Evolutionary conservation across 805 yeast species (phyloP).

Genomic region (Candida parachauliodes): DNA sequence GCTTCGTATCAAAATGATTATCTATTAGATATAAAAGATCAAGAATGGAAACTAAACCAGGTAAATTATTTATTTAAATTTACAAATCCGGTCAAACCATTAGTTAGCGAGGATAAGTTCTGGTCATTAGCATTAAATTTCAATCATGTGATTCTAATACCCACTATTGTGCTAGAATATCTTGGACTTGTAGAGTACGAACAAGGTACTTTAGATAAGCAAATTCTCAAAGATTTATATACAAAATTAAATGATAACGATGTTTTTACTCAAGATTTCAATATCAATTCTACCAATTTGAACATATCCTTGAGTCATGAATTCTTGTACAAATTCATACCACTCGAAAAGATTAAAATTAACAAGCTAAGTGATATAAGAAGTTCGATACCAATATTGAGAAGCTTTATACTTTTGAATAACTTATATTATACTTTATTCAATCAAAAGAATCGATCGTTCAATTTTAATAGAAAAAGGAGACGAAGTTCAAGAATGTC

Average conservation of each 20-base stretch:
- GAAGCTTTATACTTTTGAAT: conserved; percentile 29
- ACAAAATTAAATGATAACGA: conserved; percentile 8
- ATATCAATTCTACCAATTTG: conserved; percentile 1
- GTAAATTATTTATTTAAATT: conserved; percentile 14
- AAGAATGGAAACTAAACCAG: conserved; percentile 17
- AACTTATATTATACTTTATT: conserved; percentile 14
- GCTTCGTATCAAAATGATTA: conserved; percentile 10
- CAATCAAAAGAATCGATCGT: conserved; percentile 4
- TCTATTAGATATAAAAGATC: conserved; percentile 18
- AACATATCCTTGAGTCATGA: conserved; percentile 10
- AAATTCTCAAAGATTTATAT: conserved; percentile 1
- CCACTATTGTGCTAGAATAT: conserved; percentile 27
- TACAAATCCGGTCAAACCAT: conserved; percentile 3
- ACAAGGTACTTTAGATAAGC: background rate
- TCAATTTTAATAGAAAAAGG: conserved; percentile 2
- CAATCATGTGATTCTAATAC: conserved; percentile 23
- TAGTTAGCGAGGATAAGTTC: background rate
- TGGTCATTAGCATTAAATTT: conserved; percentile 28
- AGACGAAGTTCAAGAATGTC: conserved; percentile 11
- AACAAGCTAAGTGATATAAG: conserved; percentile 22
- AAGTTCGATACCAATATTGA: conserved; percentile 22
- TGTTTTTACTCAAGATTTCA: conserved; percentile 3
- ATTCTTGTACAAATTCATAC: conserved; percentile 18
- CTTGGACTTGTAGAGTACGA: conserved; percentile 16
- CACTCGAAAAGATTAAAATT: conserved; percentile 21